phyloP scores from a whole-genome alignment of 306 rosid species.

The Trifolium subterraneum region DNA sequence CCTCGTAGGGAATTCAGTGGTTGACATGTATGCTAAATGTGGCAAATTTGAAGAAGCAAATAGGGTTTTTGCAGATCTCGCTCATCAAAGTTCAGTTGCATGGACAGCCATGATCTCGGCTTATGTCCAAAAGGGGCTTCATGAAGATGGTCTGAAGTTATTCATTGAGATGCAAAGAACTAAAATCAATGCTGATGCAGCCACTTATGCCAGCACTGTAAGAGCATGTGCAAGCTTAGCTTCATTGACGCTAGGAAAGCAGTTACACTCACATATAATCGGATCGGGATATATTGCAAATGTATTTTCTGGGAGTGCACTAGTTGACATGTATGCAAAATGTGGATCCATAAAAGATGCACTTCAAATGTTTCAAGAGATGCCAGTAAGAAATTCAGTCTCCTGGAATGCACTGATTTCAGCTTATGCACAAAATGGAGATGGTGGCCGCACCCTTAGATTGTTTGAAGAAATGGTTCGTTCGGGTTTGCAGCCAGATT shows the following conservation, averaged over 20 bases:
- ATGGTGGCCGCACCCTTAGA: conserved; percentile 60
- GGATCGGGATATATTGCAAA: conserved; percentile 74
- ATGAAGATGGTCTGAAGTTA: conserved; percentile 67
- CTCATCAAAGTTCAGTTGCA: conserved; percentile 70
- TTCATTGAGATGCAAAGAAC: conserved; percentile 72
- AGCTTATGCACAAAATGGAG: conserved; percentile 88
- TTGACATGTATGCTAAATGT: conserved; percentile 95
- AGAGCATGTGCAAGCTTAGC: conserved; percentile 81
- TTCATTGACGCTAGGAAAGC: conserved; percentile 70
- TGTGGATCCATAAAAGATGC: conserved; percentile 84
- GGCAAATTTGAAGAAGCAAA: conserved; percentile 68
- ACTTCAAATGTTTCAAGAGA: conserved; percentile 70
- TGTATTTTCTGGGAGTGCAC: conserved; percentile 85
- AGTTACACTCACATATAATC: conserved; percentile 65
- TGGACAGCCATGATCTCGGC: conserved; percentile 93
- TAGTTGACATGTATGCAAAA: conserved; percentile 94
- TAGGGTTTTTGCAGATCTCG: conserved; percentile 58
- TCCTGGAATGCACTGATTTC: conserved; percentile 91
- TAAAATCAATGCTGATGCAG: conserved; percentile 59
- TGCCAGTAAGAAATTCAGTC: conserved; percentile 76
- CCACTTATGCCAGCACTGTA: conserved; percentile 82
- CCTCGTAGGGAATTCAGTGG: conserved; percentile 79
- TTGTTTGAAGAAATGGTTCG: conserved; percentile 73
- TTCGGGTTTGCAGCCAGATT: conserved; percentile 78
- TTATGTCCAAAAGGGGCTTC: conserved; percentile 70